phyloP scores from a whole-genome alignment of 2,329 filamentous ascomycete genomes.

The Cylindrodendrum hubeiense region DNA sequence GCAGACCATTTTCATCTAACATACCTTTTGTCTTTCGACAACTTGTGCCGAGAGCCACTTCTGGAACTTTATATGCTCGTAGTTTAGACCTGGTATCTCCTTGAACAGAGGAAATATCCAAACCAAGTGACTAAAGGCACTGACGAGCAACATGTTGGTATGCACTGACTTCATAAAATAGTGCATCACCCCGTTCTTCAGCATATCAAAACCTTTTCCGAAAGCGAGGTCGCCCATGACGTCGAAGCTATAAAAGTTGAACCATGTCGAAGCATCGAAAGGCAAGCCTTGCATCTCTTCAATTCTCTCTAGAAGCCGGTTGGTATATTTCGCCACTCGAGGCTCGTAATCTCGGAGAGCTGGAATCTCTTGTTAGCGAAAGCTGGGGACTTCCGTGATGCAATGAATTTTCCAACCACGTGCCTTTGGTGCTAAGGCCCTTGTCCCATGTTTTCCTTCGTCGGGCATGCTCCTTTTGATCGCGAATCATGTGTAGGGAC shows the following conservation, averaged over 20 bases:
- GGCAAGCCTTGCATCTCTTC: conserved; percentile 23
- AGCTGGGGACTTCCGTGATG: too few species aligned
- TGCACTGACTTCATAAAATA: conserved; percentile 23
- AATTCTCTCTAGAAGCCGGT: conserved; percentile 20
- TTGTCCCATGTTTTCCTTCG: conserved; percentile 35
- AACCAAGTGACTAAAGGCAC: conserved; percentile 18
- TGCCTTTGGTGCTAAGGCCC: conserved; percentile 34
- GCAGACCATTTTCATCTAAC: background rate
- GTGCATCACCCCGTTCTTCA: conserved; percentile 29
- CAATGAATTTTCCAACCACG: accelerated
- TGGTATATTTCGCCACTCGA: conserved; percentile 19
- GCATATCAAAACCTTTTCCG: conserved; percentile 51
- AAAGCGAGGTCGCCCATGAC: conserved; percentile 56
- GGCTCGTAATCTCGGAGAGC: conserved; percentile 28
- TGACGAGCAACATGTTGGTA: conserved; percentile 16
- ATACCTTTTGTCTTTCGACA: conserved; percentile 5
- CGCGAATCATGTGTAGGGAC: conserved; percentile 12
- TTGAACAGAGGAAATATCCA: conserved; percentile 26
- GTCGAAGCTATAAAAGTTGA: conserved; percentile 53
- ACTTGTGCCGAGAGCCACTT: conserved; percentile 10
- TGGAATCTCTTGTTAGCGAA: background rate
- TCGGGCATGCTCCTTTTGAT: conserved; percentile 20
- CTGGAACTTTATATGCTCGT: conserved; percentile 14
- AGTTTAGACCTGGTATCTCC: conserved; percentile 19
- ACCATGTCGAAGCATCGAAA: conserved; percentile 47